Percentiles rank a stretch among this genome's conserved stretches.
Conservation (phyloP, 1,284 basidiomycete genomes). For the Irpex lacteus region DNA sequence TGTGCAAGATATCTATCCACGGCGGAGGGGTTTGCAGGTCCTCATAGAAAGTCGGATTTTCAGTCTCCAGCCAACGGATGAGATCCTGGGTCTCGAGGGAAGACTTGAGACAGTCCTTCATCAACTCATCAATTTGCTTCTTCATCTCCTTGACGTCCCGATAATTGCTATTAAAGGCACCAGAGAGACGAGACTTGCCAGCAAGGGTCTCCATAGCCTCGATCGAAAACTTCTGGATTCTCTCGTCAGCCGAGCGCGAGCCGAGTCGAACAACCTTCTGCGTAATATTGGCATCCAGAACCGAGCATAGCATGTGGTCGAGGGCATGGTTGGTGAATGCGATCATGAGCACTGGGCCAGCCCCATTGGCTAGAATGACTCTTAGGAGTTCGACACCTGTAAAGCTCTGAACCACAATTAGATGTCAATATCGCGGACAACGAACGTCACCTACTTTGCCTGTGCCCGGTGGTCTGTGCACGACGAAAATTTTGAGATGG, state of each 20-base stretch:
- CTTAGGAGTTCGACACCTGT: conserved; percentile 66
- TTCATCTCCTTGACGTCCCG: conserved; percentile 43
- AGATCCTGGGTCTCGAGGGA: conserved; percentile 40
- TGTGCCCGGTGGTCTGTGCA: neutral
- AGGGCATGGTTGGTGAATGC: conserved; percentile 77
- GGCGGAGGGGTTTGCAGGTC: neutral
- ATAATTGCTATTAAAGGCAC: conserved; percentile 30
- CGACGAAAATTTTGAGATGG: neutral
- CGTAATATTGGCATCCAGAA: conserved; percentile 62
- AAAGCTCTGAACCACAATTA: conserved; percentile 43
- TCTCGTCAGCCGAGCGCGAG: conserved; percentile 54
- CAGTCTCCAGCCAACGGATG: conserved; percentile 34
- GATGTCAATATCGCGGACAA: neutral
- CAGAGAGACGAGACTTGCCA: conserved; percentile 40
- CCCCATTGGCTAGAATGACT: conserved; percentile 50
- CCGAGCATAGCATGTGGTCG: conserved; percentile 62
- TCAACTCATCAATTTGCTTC: conserved; percentile 41
- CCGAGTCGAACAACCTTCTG: conserved; percentile 63
- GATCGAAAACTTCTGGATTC: conserved; percentile 55
- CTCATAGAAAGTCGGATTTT: conserved; percentile 39
- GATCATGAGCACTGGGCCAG: conserved; percentile 62
- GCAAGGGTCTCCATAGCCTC: conserved; percentile 48
- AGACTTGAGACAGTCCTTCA: conserved; percentile 38
- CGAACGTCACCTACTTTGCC: neutral
- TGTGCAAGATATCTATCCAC: neutral